Percentiles rank a stretch among this genome's conserved stretches.
Conservation (phyloP, 495 filamentous ascomycete species). For the Aspergillus indologenus region DNA sequence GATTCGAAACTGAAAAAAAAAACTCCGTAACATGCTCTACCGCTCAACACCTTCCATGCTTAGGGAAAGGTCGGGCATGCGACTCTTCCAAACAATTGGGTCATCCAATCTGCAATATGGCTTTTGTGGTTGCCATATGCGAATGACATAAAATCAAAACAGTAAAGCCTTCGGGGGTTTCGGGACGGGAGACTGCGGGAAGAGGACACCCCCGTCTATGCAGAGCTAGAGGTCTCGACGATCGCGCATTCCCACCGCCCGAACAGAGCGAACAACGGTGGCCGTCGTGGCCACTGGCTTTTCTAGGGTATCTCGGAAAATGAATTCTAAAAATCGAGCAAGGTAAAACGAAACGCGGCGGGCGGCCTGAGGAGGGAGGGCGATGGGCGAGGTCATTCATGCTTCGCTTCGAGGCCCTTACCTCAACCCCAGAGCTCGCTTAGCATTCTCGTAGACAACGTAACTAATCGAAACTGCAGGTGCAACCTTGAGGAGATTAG, state of each 20-base stretch:
- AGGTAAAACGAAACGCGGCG: conserved; percentile 9
- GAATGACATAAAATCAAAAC: background rate
- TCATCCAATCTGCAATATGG: background rate
- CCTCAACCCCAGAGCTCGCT: conserved; percentile 68
- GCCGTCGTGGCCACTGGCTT: conserved; percentile 13
- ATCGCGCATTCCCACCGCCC: conserved; percentile 11
- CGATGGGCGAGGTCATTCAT: background rate
- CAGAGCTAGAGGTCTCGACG: background rate
- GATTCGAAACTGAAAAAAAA: conserved; percentile 5
- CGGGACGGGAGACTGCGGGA: background rate
- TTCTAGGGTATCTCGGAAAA: conserved; percentile 32
- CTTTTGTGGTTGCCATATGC: background rate
- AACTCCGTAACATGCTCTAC: conserved; percentile 25
- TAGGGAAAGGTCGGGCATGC: conserved; percentile 17
- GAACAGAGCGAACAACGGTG: conserved; percentile 3
- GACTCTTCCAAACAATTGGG: conserved; percentile 4
- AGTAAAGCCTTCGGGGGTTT: conserved; percentile 1
- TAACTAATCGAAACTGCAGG: conserved; percentile 97
- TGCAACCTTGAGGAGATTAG: conserved; percentile 94
- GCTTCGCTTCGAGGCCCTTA: conserved; percentile 30
- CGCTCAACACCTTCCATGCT: conserved; percentile 41
- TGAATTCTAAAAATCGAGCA: conserved; percentile 18
- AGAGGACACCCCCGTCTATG: conserved; percentile 1
- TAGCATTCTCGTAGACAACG: conserved; percentile 95
- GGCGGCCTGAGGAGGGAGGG: background rate